A percentile compares a stretch with the other conserved stretches of the same genome.
Evolutionary conservation across 1,139 yeast genomes (phyloP).

Genomic region (Geotrichum macrosporum): DNA sequence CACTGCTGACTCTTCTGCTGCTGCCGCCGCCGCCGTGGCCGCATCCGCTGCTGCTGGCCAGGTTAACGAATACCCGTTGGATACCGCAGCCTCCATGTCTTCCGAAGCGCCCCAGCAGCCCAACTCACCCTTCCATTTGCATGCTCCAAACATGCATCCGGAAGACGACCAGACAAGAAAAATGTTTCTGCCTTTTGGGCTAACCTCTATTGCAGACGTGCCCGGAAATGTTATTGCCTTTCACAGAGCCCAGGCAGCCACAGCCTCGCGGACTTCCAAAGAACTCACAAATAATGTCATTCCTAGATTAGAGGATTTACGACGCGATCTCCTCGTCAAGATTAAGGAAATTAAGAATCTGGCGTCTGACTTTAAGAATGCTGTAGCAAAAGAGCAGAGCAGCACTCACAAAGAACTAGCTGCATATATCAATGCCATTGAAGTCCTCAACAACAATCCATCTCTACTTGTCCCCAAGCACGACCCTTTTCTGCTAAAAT

Average conservation of each 20-base stretch:
- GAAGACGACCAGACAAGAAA: slow-evolving; percentile 38
- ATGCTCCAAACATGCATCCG: slow-evolving; percentile 21
- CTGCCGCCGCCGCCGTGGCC: slow-evolving; percentile 21
- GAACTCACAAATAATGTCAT: slow-evolving; percentile 66
- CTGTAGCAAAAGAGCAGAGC: slow-evolving; percentile 60
- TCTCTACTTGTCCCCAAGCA: slow-evolving; percentile 44
- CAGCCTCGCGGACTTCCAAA: slow-evolving; percentile 63
- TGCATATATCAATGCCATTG: slow-evolving; percentile 32
- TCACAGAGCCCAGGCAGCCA: slow-evolving; percentile 67
- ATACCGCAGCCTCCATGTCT: slow-evolving; percentile 12
- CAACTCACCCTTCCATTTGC: slow-evolving; percentile 19
- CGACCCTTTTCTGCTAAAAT: slow-evolving; percentile 80
- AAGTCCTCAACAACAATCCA: slow-evolving; percentile 35
- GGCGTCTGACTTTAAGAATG: slow-evolving; percentile 77
- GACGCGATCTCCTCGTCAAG: slow-evolving; percentile 75
- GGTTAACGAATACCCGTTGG: slow-evolving; percentile 4
- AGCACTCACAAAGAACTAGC: slow-evolving; percentile 46
- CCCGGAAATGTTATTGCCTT: slow-evolving; percentile 69
- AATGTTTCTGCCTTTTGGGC: slow-evolving; percentile 68
- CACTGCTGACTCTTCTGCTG: slow-evolving; percentile 22
- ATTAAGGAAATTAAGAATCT: slow-evolving; percentile 81
- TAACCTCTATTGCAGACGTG: slow-evolving; percentile 76
- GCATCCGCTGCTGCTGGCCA: slow-evolving; percentile 16
- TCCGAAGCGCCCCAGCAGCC: slow-evolving; percentile 13
- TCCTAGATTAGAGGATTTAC: slow-evolving; percentile 80